Base-by-base conservation (phyloP, 2,329 filamentous ascomycete species). In the Fusarium paranaense region DNA sequence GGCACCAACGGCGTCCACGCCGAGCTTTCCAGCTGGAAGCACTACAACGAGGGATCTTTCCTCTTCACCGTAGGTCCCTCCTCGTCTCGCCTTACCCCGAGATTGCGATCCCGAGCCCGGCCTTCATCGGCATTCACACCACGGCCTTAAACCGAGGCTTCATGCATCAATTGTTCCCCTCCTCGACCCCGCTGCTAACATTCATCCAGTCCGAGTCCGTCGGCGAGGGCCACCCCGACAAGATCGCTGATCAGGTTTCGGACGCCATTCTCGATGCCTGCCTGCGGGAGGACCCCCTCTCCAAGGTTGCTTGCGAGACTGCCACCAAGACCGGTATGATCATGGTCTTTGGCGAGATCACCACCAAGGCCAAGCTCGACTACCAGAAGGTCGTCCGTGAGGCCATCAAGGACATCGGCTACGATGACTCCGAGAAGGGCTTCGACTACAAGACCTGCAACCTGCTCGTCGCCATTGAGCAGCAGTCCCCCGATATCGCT, bases 381-480 rank as follows among this genome's bases (percentile, higher is more conserved):
- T 99, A 98, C 93, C 97, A 99, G 87, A 97, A 95, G 90, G 90
- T 98, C 81, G 95, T 99, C 85, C 96, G 97, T 85, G 87, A 92
- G 76, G 91, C 95, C 84, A 95, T 99, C 91, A 96, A 98, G 91
- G 96, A 97, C 84, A 99, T 99, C 83, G 97, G 97, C 81, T 99
- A 98, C 87, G 97, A 99, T 87, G 91, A 93, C 86, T 98, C 97
- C 66, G 89, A 90, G 81, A 99, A 99, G 92, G 97, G 97, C 75
- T 99, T 99, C 87, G 97, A 99, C 89, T 98, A 98, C 95, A 98
- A 98, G 93, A 99, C 97, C 79, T 96, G 94, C 90, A 98, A 98
- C 89, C 91, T 99, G 82, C 92, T 98, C 80, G 95, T 98, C 81
- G 97, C 96, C 87, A 98, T 99, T 86, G 97, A 99, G 92, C 92